Conservation (phyloP, 352 stramenopile species). For the Globisporangium sylvaticum region DNA sequence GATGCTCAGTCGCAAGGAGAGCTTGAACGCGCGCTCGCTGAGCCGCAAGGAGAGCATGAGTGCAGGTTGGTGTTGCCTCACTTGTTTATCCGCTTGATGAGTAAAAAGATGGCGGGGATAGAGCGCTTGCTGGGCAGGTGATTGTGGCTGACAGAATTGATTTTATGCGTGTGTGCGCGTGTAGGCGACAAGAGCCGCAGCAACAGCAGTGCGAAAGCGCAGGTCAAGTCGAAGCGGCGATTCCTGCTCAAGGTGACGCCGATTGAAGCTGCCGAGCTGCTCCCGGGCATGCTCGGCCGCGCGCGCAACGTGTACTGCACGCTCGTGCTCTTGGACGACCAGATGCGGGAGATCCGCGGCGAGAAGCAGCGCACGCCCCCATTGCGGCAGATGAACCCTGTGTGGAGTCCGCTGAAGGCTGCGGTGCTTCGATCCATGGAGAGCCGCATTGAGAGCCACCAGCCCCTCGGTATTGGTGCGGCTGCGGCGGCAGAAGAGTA, state of each 20-base stretch:
- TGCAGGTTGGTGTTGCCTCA: too few species aligned
- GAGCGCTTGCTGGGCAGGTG: too few species aligned
- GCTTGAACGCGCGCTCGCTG: conserved; percentile 12
- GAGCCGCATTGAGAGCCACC: conserved; percentile 72
- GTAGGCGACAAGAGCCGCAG: conserved; percentile 14
- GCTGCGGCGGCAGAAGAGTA: conserved; percentile 82
- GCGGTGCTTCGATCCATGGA: conserved; percentile 77
- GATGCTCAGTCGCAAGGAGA: conserved; percentile 15
- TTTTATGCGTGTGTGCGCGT: not conserved
- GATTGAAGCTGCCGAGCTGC: conserved; percentile 72
- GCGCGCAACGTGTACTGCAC: conserved; percentile 79
- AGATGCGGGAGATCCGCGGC: conserved; percentile 84
- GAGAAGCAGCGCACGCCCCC: conserved; percentile 84
- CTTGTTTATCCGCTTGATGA: too few species aligned
- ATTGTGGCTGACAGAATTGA: not conserved
- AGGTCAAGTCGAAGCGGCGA: conserved; percentile 67
- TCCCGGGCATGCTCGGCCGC: conserved; percentile 53
- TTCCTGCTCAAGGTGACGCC: conserved; percentile 84
- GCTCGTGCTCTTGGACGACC: conserved; percentile 74
- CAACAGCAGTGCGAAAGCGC: conserved; percentile 27
- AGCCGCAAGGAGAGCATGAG: conserved; percentile 16
- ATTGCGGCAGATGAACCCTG: conserved; percentile 50
- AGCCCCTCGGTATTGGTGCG: conserved; percentile 81
- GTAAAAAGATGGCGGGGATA: too few species aligned
- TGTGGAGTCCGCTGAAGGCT: conserved; percentile 83